Evolutionary conservation across 2,329 filamentous ascomycete species (phyloP).

Genomic region (Dactylellina parvicollis): DNA sequence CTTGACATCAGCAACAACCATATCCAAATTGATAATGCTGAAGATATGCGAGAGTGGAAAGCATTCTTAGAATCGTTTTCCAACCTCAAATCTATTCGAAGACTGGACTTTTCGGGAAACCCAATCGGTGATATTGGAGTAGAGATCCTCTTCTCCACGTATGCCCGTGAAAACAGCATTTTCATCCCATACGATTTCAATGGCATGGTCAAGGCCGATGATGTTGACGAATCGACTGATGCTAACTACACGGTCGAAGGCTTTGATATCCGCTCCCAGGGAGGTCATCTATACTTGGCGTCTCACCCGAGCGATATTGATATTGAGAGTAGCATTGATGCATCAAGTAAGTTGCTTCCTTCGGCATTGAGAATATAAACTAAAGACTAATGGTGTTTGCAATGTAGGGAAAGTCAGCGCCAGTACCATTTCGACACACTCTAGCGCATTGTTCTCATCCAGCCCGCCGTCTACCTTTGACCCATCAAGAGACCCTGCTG

Average conservation of each 20-base stretch:
- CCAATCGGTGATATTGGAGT: slow-evolving; percentile 43
- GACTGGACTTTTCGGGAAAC: slow-evolving; percentile 35
- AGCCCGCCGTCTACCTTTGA: slow-evolving; percentile 34
- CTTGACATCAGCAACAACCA: slow-evolving; percentile 41
- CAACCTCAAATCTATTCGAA: slow-evolving; percentile 28
- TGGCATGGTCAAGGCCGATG: neutral
- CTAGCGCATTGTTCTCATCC: slow-evolving; percentile 13
- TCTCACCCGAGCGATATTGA: slow-evolving; percentile 2
- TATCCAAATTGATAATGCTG: slow-evolving; percentile 10
- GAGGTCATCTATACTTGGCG: slow-evolving; percentile 35
- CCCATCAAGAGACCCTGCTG: slow-evolving; percentile 15
- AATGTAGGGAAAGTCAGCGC: slow-evolving; percentile 24
- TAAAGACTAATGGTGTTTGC: neutral
- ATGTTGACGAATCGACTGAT: slow-evolving; percentile 28
- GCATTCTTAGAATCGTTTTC: slow-evolving; percentile 26
- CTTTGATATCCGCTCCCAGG: slow-evolving; percentile 45
- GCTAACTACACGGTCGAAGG: slow-evolving; percentile 40
- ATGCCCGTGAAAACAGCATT: slow-evolving; percentile 34
- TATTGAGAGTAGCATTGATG: slow-evolving; percentile 1
- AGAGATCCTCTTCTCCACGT: slow-evolving; percentile 33
- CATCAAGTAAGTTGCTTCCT: slow-evolving; percentile 8
- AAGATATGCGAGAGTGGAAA: slow-evolving; percentile 40
- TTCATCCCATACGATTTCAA: slow-evolving; percentile 39
- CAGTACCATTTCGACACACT: slow-evolving; percentile 9
- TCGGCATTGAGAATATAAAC: neutral